phyloP scores from a whole-genome alignment of 345 rosid genomes.

The Citrus maxima region DNA sequence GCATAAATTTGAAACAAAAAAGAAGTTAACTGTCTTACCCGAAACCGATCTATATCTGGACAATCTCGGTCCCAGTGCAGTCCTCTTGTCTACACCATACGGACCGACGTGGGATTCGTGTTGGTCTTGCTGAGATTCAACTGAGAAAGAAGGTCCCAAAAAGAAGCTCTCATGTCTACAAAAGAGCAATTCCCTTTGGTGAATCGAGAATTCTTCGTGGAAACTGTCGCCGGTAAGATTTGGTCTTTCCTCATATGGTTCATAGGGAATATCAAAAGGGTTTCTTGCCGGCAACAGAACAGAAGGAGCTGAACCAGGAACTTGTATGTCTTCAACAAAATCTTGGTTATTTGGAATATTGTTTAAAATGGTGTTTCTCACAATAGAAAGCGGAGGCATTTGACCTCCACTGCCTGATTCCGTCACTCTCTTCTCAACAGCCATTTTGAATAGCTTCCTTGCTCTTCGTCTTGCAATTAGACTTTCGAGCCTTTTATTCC shows the following conservation, averaged over 20 bases:
- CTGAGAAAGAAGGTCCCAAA: slow-evolving; percentile 30
- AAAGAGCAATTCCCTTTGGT: slow-evolving; percentile 51
- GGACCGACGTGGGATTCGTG: not conserved
- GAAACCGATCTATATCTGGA: slow-evolving; percentile 11
- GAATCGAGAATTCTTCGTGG: slow-evolving; percentile 55
- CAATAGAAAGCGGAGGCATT: slow-evolving; percentile 41
- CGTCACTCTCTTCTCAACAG: slow-evolving; percentile 38
- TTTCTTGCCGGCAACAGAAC: slow-evolving; percentile 53
- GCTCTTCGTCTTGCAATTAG: slow-evolving; percentile 68
- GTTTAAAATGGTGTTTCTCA: slow-evolving; percentile 38
- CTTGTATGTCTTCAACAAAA: slow-evolving; percentile 23
- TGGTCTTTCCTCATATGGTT: slow-evolving; percentile 76
- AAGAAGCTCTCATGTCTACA: slow-evolving; percentile 81
- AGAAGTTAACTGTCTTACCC: slow-evolving; percentile 22
- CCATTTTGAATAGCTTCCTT: slow-evolving; percentile 45
- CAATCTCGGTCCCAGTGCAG: slow-evolving; percentile 3
- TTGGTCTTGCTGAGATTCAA: slow-evolving; percentile 31
- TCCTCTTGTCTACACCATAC: slow-evolving; percentile 6
- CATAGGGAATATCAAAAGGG: slow-evolving; percentile 89
- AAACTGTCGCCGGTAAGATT: slow-evolving; percentile 60
- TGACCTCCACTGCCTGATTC: slow-evolving; percentile 25
- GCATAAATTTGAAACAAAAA: not conserved
- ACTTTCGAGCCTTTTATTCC: slow-evolving; percentile 76
- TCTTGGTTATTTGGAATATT: slow-evolving; percentile 17
- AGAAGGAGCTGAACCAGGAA: slow-evolving; percentile 92